These are phyloP conservation scores for Glaciozyma martinii DNA, from an alignment of 768 basidiomycete species.

Conservation along the genomic window DNA sequence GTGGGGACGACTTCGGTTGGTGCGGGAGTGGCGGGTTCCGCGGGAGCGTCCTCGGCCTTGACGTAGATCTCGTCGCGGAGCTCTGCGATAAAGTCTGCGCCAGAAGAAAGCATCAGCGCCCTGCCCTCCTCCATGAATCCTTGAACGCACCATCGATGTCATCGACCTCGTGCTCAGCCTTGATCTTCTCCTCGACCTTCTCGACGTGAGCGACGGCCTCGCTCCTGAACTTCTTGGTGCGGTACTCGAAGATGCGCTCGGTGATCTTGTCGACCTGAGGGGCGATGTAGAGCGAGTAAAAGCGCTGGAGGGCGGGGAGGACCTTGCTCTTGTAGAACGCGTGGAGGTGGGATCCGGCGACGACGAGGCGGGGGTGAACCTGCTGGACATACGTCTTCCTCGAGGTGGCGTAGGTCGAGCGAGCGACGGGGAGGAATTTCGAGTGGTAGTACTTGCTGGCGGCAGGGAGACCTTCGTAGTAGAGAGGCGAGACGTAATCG, in stretches of 20 bases:
- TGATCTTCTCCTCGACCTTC: slow-evolving; percentile 21
- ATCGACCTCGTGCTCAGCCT: slow-evolving; percentile 12
- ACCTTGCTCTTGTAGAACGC: slow-evolving; percentile 19
- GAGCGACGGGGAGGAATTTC: slow-evolving; percentile 25
- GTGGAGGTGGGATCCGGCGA: background rate
- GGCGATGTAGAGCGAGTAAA: slow-evolving; percentile 33
- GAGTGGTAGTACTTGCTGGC: slow-evolving; percentile 18
- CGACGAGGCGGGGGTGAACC: slow-evolving; percentile 28
- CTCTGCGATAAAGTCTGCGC: slow-evolving; percentile 23
- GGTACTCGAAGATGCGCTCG: slow-evolving; percentile 34
- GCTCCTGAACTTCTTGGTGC: slow-evolving; percentile 21
- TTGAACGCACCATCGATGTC: slow-evolving; percentile 19
- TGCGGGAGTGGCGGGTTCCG: background rate
- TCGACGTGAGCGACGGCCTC: slow-evolving; percentile 29
- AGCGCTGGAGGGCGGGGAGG: slow-evolving; percentile 25
- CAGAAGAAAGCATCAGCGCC: background rate
- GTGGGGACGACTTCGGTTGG: background rate
- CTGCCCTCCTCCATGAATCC: background rate
- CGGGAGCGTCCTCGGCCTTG: background rate
- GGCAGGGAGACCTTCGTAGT: slow-evolving; percentile 18
- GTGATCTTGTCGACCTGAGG: slow-evolving; percentile 35
- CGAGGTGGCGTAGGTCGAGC: slow-evolving; percentile 21
- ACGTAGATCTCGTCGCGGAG: slow-evolving; percentile 17
- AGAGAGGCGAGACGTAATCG: slow-evolving; percentile 12
- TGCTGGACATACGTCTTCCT: slow-evolving; percentile 25